Evolutionary conservation across 768 basidiomycete species (phyloP).

Genomic region (Leucocoprinus leucothites): DNA sequence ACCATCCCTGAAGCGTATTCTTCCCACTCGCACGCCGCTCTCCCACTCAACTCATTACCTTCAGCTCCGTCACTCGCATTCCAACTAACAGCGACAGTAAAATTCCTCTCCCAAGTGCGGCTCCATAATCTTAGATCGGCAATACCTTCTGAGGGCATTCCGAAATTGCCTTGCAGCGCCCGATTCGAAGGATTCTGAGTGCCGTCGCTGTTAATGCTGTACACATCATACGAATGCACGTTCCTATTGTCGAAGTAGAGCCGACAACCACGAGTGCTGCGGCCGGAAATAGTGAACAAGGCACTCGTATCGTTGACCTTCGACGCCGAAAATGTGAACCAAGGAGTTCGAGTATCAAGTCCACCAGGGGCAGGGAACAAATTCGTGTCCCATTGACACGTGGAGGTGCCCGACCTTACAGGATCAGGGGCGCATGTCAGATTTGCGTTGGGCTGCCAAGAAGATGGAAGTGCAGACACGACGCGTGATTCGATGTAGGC

Average conservation of each 20-base stretch:
- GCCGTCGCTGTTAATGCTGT: neutral
- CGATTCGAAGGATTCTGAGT: constrained; percentile 13
- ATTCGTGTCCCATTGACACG: constrained; percentile 45
- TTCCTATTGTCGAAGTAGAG: constrained; percentile 48
- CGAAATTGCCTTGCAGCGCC: constrained; percentile 41
- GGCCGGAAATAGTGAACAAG: constrained; percentile 44
- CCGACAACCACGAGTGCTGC: constrained; percentile 63
- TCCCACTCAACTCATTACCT: constrained; percentile 28
- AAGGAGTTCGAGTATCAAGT: constrained; percentile 22
- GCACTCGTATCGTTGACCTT: constrained; percentile 25
- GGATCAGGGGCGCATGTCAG: constrained; percentile 26
- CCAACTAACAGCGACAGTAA: constrained; percentile 54
- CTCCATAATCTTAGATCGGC: constrained; percentile 53
- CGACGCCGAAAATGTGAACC: constrained; percentile 38
- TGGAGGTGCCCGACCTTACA: constrained; percentile 32
- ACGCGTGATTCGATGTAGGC: constrained; percentile 44
- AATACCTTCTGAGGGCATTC: constrained; percentile 24
- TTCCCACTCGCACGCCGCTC: constrained; percentile 60
- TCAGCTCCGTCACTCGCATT: constrained; percentile 18
- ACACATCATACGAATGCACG: constrained; percentile 3
- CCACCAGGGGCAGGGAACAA: constrained; percentile 37
- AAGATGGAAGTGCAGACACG: constrained; percentile 50
- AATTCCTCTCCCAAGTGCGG: constrained; percentile 52
- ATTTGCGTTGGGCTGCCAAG: constrained; percentile 31
- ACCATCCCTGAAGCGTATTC: constrained; percentile 56